Percentiles rank a stretch among this genome's conserved stretches.
phyloP scores from a whole-genome alignment of 108 stramenopile species.

The Cylindrotheca fusiformis region DNA sequence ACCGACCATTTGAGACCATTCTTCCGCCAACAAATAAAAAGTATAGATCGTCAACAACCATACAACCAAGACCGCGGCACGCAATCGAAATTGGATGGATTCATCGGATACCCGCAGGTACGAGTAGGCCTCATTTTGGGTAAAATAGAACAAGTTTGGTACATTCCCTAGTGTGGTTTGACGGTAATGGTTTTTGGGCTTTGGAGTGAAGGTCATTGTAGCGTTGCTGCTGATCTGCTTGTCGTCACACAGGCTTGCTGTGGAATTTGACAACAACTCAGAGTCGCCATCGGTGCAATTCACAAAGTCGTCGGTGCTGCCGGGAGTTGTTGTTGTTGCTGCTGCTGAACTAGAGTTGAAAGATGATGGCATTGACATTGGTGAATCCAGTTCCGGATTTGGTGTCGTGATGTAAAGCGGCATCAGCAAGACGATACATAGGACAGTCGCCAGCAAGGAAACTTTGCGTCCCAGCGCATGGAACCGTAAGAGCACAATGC shows the following conservation, averaged over 20 bases:
- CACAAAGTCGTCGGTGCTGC: conserved; percentile 7
- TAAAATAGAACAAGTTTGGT: not conserved
- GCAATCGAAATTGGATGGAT: not conserved
- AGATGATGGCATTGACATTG: not conserved
- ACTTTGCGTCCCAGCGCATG: conserved; percentile 66
- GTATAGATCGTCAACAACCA: conserved; percentile 14
- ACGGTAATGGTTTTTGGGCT: not conserved
- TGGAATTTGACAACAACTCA: conserved; percentile 57
- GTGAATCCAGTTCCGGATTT: not conserved
- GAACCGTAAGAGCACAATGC: conserved; percentile 71
- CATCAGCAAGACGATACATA: conserved; percentile 56
- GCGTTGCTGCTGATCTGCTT: not conserved
- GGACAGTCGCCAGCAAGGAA: conserved; percentile 47
- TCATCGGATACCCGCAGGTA: not conserved
- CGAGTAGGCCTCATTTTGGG: not conserved
- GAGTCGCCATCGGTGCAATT: not conserved
- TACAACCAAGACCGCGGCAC: not conserved
- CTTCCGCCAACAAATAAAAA: conserved; percentile 44
- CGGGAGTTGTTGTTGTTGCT: conserved; percentile 14
- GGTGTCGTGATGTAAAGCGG: conserved; percentile 59
- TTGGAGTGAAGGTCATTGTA: not conserved
- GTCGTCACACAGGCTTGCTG: not conserved
- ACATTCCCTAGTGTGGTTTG: not conserved
- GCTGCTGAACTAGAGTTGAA: not conserved
- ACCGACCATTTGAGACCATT: conserved; percentile 72